These are phyloP conservation scores for Chlorella ohadii DNA, from an alignment of 139 green algal genomes.

Conservation along the genomic window DNA sequence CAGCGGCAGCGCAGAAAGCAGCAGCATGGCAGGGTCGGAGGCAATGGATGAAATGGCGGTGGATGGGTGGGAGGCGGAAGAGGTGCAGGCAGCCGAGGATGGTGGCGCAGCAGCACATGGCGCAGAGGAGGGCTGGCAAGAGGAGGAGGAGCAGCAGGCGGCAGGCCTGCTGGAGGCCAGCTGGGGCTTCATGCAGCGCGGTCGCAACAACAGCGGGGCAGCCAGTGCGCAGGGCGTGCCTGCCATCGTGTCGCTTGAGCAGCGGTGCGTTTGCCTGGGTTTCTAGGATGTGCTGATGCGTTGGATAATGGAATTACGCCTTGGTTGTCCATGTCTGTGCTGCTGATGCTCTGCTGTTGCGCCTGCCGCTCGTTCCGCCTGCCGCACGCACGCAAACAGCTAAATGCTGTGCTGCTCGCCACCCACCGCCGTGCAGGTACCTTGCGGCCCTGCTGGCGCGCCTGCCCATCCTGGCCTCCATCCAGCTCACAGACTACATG, in stretches of 20 bases:
- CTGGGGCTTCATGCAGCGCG: constrained; percentile 21
- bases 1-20: not conserved
- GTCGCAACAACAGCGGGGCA: not conserved
- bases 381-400: too few species aligned
- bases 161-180: constrained; percentile 12
- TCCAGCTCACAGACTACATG: constrained; percentile 32
- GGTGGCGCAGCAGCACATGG: not conserved
- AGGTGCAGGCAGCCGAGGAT: not conserved
- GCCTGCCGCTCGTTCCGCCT: too few species aligned
- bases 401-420: too few species aligned
- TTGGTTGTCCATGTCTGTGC: too few species aligned
- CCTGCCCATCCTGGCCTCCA: constrained; percentile 16
- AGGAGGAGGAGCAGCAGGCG: not conserved
- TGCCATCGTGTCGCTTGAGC: constrained; percentile 10
- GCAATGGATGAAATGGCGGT: not conserved
- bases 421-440: too few species aligned
- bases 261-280: not conserved
- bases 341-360: too few species aligned
- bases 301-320: too few species aligned
- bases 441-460: not conserved
- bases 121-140: not conserved
- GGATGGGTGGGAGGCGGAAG: not conserved
- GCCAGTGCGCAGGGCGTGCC: not conserved
- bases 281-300: too few species aligned
- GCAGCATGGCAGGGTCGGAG: not conserved